phyloP scores from a whole-genome alignment of 306 rosid species.

The Crataegus laevigata region DNA sequence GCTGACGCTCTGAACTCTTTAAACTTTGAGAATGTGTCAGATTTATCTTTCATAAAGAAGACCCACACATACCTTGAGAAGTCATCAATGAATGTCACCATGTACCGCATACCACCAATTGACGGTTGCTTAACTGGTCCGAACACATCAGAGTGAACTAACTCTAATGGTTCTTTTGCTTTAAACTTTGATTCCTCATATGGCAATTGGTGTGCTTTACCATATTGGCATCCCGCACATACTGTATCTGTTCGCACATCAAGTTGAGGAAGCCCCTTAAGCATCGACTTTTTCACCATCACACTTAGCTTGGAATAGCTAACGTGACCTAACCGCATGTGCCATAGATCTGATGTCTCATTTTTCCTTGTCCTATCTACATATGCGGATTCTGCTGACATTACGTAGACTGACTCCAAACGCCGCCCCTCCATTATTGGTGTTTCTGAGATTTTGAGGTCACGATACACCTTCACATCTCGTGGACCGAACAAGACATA shows the following conservation, averaged over 20 bases:
- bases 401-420: not conserved
- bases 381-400: not conserved
- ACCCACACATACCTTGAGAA: not conserved
- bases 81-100: not conserved
- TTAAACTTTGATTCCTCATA: not conserved
- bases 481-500: not conserved
- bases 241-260: not conserved
- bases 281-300: not conserved
- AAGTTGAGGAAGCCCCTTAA: not conserved
- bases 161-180: slow-evolving; percentile 1
- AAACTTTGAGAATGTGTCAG: too few species aligned
- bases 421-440: not conserved
- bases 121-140: not conserved
- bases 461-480: not conserved
- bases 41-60: not conserved
- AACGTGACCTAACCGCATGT: not conserved
- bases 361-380: not conserved
- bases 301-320: not conserved
- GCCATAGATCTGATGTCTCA: not conserved
- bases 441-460: not conserved
- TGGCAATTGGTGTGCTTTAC: not conserved
- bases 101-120: not conserved
- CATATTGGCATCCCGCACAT: not conserved
- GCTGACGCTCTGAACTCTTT: too few species aligned
- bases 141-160: slow-evolving; percentile 1